Evolutionary conservation across 768 basidiomycete species (phyloP), one percentile per base, ranked within the genome.

Genomic region (Pleurotus eryngii): DNA sequence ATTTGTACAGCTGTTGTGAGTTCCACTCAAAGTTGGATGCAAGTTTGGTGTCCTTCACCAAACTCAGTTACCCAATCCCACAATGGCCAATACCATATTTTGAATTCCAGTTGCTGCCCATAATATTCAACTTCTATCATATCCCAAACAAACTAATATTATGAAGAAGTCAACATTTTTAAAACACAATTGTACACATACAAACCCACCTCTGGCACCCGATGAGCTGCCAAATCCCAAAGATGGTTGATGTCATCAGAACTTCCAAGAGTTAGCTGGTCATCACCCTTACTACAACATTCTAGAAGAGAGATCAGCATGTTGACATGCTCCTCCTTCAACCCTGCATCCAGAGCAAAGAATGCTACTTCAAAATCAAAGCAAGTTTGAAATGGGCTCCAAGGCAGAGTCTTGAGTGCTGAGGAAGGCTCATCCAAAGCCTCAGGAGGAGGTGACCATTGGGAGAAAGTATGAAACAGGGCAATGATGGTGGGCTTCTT

Each of bases 281-380:
- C 49, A 8, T 17, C 35, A 2, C 56, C 45, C 9, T 47, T 20
- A 0, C 48, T 45, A 11, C 57, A 50, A 8, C 40, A 37, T 3
- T 60, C 39, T 5, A 69, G 15, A 8, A 72, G 57, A 3, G 47
- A 30, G 20, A 72, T 46, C 3, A 70, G 38, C 9, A 4, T 27
- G 43, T 67, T 57, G 0, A 62, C 61, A 56, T 66, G 57, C 2
- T 30, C 26, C 24, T 60, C 18, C 27, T 59, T 70, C 14, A 70
- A 58, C 7, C 57, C 49, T 20, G 60, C 63, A 18, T 68, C 58
- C 0, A 67, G 60, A 2, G 63, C 59, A 27, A 71, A 47, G 53
- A 70, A 61, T 0, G 67, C 62, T 47, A 72, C 59, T 42, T 70
- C 65, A 46, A 70, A 71, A 57, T 73, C 66, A 12, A 64, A 38